Evolutionary conservation across 208 protist species (phyloP), one percentile per base, ranked within the genome.

Genomic region (Jaenimonas drosophilae): DNA sequence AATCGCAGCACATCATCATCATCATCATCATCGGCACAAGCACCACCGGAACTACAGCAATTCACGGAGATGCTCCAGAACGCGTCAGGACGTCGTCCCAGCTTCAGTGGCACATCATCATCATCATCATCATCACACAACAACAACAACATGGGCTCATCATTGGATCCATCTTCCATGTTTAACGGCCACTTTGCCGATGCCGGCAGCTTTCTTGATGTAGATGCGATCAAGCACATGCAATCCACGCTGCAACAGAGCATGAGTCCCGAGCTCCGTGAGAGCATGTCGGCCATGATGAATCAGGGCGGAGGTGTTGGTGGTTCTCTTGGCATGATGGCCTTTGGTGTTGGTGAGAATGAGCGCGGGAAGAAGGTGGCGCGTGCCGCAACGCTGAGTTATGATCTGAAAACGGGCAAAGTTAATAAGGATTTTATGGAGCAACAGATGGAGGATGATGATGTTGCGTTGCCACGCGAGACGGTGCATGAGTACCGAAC

Each of bases 361-460:
- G 86, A 94, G 46, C 84, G 74, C 46, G 86, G 86, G 1, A 94
- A 94, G 54, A 89, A 90, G 53, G 82, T 94, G 26, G 86, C 82
- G 0, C 58, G 82, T 0, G 82, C 66, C 2, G 86, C 86, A 12
- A 83, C 76, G 58, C 44, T 91, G 27, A 62, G 57, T 5, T 85
- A 77, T 53, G 79, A 94, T 42, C 58, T 77, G n/a, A 78, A 76
- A 27, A 90, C 71, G 1, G 81, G 78, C 0, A 78, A 77, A 31
- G 62, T 94, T 21, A 70, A 70, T 34, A 91, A 94, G 55, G 86
- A 94, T 43, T 91, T 94, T 54, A 46, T 78, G 27, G 81, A 94
- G 57, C 60, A 85, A 46, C 78, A 91, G 61, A 46, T 94, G 20
- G 86, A 94, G 68, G 69, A 76, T 2, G 86, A 94, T 61, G 86